Conservation (phyloP, 306 rosid species). For the Vigna reflexopilosa region DNA sequence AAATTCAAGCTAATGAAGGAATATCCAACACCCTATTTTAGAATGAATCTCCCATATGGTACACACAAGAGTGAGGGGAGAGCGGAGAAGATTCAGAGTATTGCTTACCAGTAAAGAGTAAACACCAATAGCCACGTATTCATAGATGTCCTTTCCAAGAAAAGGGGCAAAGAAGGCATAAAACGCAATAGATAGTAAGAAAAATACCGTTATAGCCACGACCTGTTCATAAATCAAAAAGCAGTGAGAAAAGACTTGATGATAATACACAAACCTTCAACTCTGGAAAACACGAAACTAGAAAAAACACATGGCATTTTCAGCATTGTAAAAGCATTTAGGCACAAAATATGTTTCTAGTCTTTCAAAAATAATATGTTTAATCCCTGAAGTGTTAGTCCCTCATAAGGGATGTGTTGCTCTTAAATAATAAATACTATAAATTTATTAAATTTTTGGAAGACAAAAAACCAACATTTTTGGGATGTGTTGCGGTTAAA, state of each 20-base stretch:
- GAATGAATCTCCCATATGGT: not conserved
- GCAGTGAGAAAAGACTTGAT: conserved; percentile 11
- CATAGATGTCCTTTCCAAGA: conserved; percentile 62
- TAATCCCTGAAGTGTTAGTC: not conserved
- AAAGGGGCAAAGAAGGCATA: conserved; percentile 87
- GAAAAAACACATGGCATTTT: not conserved
- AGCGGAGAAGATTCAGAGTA: conserved; percentile 10
- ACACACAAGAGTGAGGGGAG: not conserved
- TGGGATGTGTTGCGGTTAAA: not conserved
- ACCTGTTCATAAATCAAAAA: conserved; percentile 61
- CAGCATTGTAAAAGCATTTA: not conserved
- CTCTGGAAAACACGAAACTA: not conserved
- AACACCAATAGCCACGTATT: conserved; percentile 70
- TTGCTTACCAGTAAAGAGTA: conserved; percentile 73
- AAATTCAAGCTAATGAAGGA: conserved; percentile 37
- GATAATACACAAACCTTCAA: conserved; percentile 37
- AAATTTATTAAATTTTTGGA: not conserved
- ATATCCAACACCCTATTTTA: not conserved
- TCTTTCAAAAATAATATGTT: not conserved
- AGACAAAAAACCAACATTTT: too few species aligned
- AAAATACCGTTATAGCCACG: conserved; percentile 81
- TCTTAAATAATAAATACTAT: not conserved
- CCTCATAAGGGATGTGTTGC: not conserved
- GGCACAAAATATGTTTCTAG: not conserved
- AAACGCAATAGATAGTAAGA: conserved; percentile 77